These are phyloP conservation scores for Ensete glaucum DNA, from an alignment of 176 grass and related monocot genomes.

Conservation along the genomic window DNA sequence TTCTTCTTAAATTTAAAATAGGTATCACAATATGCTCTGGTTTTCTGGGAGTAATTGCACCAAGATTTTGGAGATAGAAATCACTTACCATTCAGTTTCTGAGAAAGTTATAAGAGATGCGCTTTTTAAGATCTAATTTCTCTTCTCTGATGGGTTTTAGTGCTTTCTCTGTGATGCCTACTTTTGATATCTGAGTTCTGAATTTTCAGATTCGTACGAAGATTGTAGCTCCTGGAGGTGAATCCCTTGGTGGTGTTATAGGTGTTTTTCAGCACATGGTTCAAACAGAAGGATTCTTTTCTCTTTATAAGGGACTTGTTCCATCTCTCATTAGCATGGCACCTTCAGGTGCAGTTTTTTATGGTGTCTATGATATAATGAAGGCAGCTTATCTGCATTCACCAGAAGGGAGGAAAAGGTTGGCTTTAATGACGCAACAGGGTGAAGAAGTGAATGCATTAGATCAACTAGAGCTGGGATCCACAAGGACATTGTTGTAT, in stretches of 20 bases:
- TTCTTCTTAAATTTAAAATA: neutral
- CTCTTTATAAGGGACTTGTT: constrained; percentile 84
- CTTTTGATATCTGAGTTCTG: constrained; percentile 13
- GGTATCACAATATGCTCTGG: too few relatives aligned
- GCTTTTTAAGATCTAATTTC: neutral
- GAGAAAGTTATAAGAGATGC: neutral
- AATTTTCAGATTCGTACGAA: constrained; percentile 86
- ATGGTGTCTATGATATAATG: constrained; percentile 94
- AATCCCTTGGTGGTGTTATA: constrained; percentile 83
- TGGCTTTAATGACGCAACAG: constrained; percentile 43
- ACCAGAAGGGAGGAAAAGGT: constrained; percentile 56
- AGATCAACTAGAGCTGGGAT: constrained; percentile 80
- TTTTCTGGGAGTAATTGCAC: neutral
- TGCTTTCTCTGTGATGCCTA: neutral
- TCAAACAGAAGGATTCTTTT: constrained; percentile 86
- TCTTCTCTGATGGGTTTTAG: neutral
- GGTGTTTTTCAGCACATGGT: constrained; percentile 84
- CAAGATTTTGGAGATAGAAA: neutral
- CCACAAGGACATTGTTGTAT: constrained; percentile 77
- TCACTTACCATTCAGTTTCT: neutral
- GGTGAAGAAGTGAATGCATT: constrained; percentile 62
- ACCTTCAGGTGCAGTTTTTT: constrained; percentile 95
- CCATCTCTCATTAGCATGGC: constrained; percentile 99
- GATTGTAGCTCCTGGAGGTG: constrained; percentile 93
- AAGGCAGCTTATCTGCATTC: constrained; percentile 80